Percentiles rank a stretch among this genome's conserved stretches.
Conservation (phyloP, 148 eudicot genomes). For the Diospyros kaki region DNA sequence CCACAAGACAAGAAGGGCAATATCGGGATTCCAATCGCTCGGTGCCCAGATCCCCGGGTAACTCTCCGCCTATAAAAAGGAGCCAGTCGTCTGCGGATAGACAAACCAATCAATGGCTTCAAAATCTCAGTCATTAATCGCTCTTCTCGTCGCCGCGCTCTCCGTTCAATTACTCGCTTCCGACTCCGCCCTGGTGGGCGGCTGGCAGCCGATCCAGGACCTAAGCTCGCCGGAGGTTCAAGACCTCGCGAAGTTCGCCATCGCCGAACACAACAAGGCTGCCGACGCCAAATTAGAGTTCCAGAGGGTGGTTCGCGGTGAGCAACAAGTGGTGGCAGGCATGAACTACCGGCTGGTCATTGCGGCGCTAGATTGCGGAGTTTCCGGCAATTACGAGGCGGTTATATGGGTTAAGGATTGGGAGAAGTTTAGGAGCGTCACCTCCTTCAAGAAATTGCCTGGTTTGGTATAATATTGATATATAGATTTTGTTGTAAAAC, state of each 20-base stretch:
- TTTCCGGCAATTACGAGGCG: neutral
- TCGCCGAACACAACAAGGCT: slow-evolving; percentile 28
- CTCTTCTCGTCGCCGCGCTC: too few relatives aligned
- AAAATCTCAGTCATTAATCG: too few relatives aligned
- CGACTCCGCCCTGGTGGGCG: neutral
- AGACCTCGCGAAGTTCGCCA: slow-evolving; percentile 27
- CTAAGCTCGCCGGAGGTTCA: slow-evolving; percentile 25
- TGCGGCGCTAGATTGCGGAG: slow-evolving; percentile 13
- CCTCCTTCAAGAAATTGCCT: slow-evolving; percentile 13
- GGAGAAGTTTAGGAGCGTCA: slow-evolving; percentile 20
- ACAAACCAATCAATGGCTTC: too few relatives aligned
- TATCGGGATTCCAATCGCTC: too few relatives aligned
- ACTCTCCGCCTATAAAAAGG: too few relatives aligned
- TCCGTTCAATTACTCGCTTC: too few relatives aligned
- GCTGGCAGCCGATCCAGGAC: slow-evolving; percentile 22
- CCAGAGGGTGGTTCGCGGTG: slow-evolving; percentile 16
- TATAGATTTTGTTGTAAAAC: too few relatives aligned
- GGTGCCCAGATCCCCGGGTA: too few relatives aligned
- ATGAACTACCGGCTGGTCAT: slow-evolving; percentile 26
- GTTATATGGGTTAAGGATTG: slow-evolving; percentile 25
- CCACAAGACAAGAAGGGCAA: too few relatives aligned
- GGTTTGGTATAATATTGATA: too few relatives aligned
- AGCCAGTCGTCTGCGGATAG: too few relatives aligned
- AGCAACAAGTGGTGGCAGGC: slow-evolving; percentile 18
- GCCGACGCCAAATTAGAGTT: slow-evolving; percentile 8